phyloP scores from a whole-genome alignment of 768 basidiomycete species.

The Hygrocybe coccinea region DNA sequence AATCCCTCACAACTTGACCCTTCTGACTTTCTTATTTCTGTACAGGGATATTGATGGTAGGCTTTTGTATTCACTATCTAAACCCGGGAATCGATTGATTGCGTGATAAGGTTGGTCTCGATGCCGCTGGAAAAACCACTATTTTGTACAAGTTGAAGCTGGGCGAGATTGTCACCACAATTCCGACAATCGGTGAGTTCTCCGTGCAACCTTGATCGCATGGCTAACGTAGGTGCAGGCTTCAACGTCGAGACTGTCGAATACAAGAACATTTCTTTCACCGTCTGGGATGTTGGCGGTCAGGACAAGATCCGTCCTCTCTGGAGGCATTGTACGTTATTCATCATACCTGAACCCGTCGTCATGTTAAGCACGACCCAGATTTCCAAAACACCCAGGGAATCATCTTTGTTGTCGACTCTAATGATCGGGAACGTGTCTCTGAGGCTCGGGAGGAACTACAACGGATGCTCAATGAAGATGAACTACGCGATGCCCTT shows the following conservation, averaged over 20 bases:
- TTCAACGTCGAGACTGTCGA: conserved; percentile 99
- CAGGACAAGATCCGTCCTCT: conserved; percentile 99
- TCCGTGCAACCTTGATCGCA: conserved; percentile 7
- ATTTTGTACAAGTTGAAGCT: conserved; percentile 99
- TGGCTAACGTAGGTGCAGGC: conserved; percentile 47
- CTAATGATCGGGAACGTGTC: conserved; percentile 99
- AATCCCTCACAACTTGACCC: conserved; percentile 27
- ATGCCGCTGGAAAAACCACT: conserved; percentile 97
- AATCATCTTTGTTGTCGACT: conserved; percentile 99
- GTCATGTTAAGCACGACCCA: conserved; percentile 31
- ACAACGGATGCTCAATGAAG: conserved; percentile 99
- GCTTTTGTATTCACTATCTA: conserved; percentile 20
- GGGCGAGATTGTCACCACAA: conserved; percentile 99
- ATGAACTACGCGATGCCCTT: conserved; percentile 96
- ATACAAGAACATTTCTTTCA: conserved; percentile 99
- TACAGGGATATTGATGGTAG: conserved; percentile 95
- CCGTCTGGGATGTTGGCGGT: conserved; percentile 99
- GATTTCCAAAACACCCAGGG: conserved; percentile 99
- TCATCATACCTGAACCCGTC: conserved; percentile 15
- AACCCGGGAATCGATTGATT: not conserved
- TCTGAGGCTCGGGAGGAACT: conserved; percentile 98
- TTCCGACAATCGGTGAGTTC: conserved; percentile 93
- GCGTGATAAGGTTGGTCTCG: conserved; percentile 81
- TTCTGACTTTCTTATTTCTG: conserved; percentile 22
- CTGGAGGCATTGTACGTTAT: conserved; percentile 96